A percentile compares a stretch with the other conserved stretches of the same genome.
Evolutionary conservation across 257 asterid genomes (phyloP).

Genomic region (Plantago elongata): DNA sequence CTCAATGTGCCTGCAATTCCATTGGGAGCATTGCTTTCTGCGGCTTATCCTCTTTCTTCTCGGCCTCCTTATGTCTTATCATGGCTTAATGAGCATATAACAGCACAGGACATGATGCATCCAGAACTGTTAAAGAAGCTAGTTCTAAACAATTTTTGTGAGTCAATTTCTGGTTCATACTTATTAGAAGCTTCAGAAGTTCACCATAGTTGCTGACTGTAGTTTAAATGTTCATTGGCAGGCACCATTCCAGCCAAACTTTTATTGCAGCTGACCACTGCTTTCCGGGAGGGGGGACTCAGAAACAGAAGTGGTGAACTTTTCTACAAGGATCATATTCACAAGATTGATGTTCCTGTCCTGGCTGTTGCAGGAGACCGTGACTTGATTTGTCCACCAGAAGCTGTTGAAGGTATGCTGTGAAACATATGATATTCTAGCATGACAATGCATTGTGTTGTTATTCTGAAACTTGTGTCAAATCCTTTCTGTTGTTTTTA

Average conservation of each 20-base stretch:
- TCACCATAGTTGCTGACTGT: background rate
- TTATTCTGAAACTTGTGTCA: no score
- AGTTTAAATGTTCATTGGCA: constrained; percentile 27
- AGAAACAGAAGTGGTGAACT: constrained; percentile 72
- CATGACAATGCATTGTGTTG: no score
- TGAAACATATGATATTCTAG: no score
- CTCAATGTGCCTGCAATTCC: constrained; percentile 96
- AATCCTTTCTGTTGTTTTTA: no score
- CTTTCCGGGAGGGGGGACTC: constrained; percentile 88
- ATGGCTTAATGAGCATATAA: constrained; percentile 83
- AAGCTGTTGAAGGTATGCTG: constrained; percentile 76
- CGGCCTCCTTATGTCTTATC: constrained; percentile 83
- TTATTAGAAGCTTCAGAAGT: background rate
- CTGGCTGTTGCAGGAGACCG: constrained; percentile 90
- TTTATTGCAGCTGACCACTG: constrained; percentile 71
- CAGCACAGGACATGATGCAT: constrained; percentile 97
- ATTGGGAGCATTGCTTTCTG: constrained; percentile 82
- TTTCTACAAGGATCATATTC: constrained; percentile 78
- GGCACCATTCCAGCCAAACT: constrained; percentile 93
- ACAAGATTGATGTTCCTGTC: constrained; percentile 57
- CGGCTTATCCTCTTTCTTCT: constrained; percentile 91
- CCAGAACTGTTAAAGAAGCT: constrained; percentile 91
- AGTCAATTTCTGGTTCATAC: constrained; percentile 23
- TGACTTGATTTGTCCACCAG: constrained; percentile 95
- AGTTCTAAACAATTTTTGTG: constrained; percentile 83